Evolutionary conservation across 2,329 filamentous ascomycete species (phyloP), one percentile per base, ranked within the genome.

Genomic region (Penicillium sp.): DNA sequence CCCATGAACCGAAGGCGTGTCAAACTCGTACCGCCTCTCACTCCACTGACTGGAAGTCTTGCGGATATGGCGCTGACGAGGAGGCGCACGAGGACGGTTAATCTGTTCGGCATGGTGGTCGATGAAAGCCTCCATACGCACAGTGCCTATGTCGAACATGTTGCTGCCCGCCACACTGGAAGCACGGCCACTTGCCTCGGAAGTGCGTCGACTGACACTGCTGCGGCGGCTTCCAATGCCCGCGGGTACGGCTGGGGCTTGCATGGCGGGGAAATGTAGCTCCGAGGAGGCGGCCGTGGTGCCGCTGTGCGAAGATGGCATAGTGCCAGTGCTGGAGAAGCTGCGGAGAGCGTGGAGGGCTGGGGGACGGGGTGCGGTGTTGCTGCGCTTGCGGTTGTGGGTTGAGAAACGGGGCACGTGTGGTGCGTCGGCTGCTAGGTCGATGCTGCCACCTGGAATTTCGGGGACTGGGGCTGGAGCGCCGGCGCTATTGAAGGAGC

Each of bases 101-200:
- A 63, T 57, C 24, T 69, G 52, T 10, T 60, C 57, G 1, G 57
- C 64, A 10, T 67, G 65, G 31, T 73, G 72, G 56, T 82, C 79
- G 58, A 98, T 94, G 67, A 97, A 98, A 0, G 93, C 93, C 68
- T 97, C 91, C 91, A 98, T 97, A 26, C 93, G 82, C 41, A 97
- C 82, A 2, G 90, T 97, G 1, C 90, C 89, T 51, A 94, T 86
- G 60, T 94, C 89, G 63, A 93, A 93, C 72, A 93, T 90, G 66
- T 80, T 78, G 49, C 68, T 69, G 55, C 66, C 58, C 19, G 44
- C 34, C 41, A 72, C 64, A 58, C 72, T 67, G 55, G 79, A 64
- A 2, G 72, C 52, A 8, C 58, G 72, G 2, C 68, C 74, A 56
- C 74, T 77, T 10, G 73, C 70, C 49, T 76, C 75, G 0, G 75